Percentiles rank a stretch among this genome's conserved stretches.
Conservation (phyloP, 331 rosid genomes). For the Quercus lobata region DNA sequence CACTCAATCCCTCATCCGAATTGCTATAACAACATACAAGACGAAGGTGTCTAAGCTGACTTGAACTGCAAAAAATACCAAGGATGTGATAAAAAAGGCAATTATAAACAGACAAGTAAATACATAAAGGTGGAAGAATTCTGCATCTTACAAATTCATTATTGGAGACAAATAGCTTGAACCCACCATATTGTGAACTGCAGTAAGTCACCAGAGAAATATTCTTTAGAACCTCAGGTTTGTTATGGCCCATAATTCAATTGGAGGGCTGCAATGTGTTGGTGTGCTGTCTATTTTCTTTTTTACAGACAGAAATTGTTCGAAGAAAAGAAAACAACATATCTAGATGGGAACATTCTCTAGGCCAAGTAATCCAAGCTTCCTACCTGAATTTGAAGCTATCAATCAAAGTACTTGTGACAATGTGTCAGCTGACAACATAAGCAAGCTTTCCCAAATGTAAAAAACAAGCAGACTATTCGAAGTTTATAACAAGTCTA, state of each 20-base stretch:
- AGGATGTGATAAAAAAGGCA: not conserved
- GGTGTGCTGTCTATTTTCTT: not conserved
- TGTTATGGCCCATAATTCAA: not conserved
- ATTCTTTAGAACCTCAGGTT: not conserved
- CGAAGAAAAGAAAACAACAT: not conserved
- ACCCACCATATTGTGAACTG: not conserved
- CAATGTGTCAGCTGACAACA: no score
- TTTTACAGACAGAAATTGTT: not conserved
- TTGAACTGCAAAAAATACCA: conserved; percentile 14
- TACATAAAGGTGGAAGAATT: not conserved
- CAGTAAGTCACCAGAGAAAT: not conserved
- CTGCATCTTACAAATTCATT: not conserved
- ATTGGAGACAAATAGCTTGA: not conserved
- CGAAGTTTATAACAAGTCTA: not conserved
- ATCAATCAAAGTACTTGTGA: no score
- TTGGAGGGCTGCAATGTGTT: not conserved
- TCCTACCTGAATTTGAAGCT: no score
- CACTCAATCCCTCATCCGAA: conserved; percentile 4
- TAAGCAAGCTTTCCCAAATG: not conserved
- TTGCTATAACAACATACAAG: not conserved
- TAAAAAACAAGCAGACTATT: not conserved
- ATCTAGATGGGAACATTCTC: not conserved
- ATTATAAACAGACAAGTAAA: no score
- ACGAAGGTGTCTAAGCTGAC: conserved; percentile 19
- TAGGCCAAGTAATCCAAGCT: not conserved